Conservation (phyloP, 192 early-diverging fungal species). For the Rhizophagus clarus region DNA sequence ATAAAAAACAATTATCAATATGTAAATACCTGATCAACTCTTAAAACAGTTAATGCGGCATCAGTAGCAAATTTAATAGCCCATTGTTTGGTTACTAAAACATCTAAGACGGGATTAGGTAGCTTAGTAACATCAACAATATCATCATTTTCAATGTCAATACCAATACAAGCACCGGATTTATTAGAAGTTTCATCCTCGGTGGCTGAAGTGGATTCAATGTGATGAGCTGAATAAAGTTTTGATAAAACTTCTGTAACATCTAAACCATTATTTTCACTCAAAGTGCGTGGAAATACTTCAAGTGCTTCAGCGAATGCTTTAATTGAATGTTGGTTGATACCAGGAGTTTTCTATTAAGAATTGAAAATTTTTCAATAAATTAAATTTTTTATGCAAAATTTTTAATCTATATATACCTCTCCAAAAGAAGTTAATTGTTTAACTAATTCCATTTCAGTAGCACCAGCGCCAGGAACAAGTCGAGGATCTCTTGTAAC, state of each 20-base stretch:
- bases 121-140: slow-evolving; percentile 65
- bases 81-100: slow-evolving; percentile 81
- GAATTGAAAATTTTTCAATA: too few relatives aligned
- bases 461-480: slow-evolving; percentile 90
- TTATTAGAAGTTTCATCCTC: slow-evolving; percentile 27
- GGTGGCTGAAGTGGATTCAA: slow-evolving; percentile 30
- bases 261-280: slow-evolving; percentile 94
- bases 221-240: slow-evolving; percentile 89
- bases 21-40: slow-evolving; percentile 84
- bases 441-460: slow-evolving; percentile 90
- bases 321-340: slow-evolving; percentile 96
- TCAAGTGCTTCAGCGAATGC: slow-evolving; percentile 95
- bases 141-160: slow-evolving; percentile 59
- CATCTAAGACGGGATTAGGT: slow-evolving; percentile 70
- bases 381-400: too few relatives aligned
- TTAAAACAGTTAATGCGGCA: slow-evolving; percentile 89
- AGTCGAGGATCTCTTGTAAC: slow-evolving; percentile 82
- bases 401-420: slow-evolving; percentile 26
- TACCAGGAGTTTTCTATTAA: slow-evolving; percentile 75
- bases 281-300: slow-evolving; percentile 91
- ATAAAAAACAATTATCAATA: not conserved
- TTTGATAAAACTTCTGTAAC: slow-evolving; percentile 90
- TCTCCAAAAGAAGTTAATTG: slow-evolving; percentile 78
- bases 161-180: slow-evolving; percentile 87
- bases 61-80: slow-evolving; percentile 90